Evolutionary conservation across 352 stramenopile genomes (phyloP), one percentile per base, ranked within the genome.

Genomic region (Globisporangium okanoganense): DNA sequence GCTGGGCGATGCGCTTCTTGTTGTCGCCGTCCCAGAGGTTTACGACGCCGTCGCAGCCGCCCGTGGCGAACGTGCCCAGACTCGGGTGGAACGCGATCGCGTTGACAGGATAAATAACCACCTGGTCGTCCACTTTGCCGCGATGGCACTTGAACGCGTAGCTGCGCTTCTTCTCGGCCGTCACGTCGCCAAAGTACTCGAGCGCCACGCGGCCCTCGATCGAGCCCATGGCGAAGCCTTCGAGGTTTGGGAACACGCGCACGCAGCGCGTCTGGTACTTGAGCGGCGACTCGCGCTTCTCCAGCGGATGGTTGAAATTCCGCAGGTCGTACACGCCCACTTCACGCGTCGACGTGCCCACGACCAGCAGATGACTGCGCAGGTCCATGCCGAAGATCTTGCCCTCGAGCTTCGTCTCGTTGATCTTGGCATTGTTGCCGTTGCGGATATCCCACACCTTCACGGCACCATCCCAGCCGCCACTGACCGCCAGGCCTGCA

Each of bases 81-180:
- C 72, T 75, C 24, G 95, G 97, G 77, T 99, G 94, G 76, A 99
- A 99, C 3, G 92, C 92, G 55, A 99, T 86, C 18, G 88, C 72
- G 73, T 99, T 99, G 8, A 99, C 95, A 0, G 95, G 92, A 73
- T 97, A 99, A 40, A 98, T 87, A 55, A 89, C 79, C 38, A 88
- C 86, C 62, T 90, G 73, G 64, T 81, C 77, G 58, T 88, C 78
- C 45, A 92, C 67, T 64, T 94, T 93, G 60, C 92, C 87, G 36
- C 97, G 87, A 74, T 99, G 97, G 71, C 97, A 99, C 71, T 99
- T 99, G 82, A 99, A 99, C 36, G 96, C 94, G 73, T 99, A 99
- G 65, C 94, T 98, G 51, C 72, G 73, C 65, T 84, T 85, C 52
- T 76, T 78, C 49, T 70, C 56, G 56, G 25, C 56, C 8, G 50